Conservation (phyloP, 805 yeast genomes). For the Ogataea ramenticola region DNA sequence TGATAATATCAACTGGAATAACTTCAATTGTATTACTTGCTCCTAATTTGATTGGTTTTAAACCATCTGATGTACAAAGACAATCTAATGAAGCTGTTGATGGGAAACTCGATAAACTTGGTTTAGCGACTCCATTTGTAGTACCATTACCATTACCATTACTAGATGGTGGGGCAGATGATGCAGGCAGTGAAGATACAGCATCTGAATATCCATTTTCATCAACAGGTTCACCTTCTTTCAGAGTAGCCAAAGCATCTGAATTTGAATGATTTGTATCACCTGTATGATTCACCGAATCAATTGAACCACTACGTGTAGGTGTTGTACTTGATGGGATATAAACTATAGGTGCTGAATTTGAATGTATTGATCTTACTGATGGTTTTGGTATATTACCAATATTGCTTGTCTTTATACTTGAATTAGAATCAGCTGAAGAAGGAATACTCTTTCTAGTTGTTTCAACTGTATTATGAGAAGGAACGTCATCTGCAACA, state of each 20-base stretch:
- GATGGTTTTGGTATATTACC: not conserved
- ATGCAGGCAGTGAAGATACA: not conserved
- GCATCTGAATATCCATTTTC: not conserved
- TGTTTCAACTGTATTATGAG: not conserved
- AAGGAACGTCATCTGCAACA: not conserved
- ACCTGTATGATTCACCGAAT: not conserved
- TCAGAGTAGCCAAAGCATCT: not conserved
- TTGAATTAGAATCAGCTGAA: not conserved
- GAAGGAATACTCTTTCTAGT: not conserved
- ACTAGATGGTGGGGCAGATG: not conserved
- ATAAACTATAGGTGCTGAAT: not conserved
- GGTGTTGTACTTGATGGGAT: no score
- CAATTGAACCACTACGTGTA: no score
- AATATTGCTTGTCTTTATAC: not conserved
- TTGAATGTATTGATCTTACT: not conserved
- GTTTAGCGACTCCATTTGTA: not conserved
- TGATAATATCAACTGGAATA: slow-evolving; percentile 18
- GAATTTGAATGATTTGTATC: not conserved
- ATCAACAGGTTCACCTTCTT: not conserved
- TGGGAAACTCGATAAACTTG: slow-evolving; percentile 5
- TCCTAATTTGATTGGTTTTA: slow-evolving; percentile 13
- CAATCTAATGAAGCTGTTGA: slow-evolving; percentile 12
- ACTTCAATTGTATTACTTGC: slow-evolving; percentile 9
- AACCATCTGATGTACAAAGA: slow-evolving; percentile 17
- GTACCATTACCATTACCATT: not conserved